phyloP scores from a whole-genome alignment of 2,329 filamentous ascomycete species.

The Phaeophleospora eucalypticola region DNA sequence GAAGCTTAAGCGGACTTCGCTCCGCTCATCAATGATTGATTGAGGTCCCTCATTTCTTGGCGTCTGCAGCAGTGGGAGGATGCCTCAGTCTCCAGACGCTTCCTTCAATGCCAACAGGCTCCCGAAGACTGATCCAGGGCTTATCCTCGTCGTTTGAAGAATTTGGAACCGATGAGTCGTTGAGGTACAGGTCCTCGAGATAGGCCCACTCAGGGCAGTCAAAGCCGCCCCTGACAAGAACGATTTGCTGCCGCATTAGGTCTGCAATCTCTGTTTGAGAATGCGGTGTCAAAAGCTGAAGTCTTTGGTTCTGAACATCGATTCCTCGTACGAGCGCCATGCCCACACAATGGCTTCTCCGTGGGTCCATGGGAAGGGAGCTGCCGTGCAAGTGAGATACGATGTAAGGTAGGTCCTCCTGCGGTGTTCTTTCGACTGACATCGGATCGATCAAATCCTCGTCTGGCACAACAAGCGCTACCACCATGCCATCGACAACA shows the following conservation, averaged over 20 bases:
- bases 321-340: slow-evolving; percentile 68
- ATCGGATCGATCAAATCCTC: slow-evolving; percentile 9
- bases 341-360: slow-evolving; percentile 56
- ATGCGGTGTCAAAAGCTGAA: slow-evolving; percentile 66
- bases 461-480: slow-evolving; percentile 63
- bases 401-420: slow-evolving; percentile 61
- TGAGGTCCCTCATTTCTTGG: no score
- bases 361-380: slow-evolving; percentile 52
- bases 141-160: slow-evolving; percentile 11
- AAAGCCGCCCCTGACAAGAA: slow-evolving; percentile 65
- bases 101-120: slow-evolving; percentile 29
- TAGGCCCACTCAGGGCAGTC: slow-evolving; percentile 68
- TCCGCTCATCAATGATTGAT: no score
- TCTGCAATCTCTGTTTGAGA: slow-evolving; percentile 26
- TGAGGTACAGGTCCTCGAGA: slow-evolving; percentile 56
- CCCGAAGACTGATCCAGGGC: slow-evolving; percentile 28
- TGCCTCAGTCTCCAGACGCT: slow-evolving; percentile 32
- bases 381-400: slow-evolving; percentile 50
- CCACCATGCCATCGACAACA: slow-evolving; percentile 65
- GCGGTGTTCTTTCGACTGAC: slow-evolving; percentile 39
- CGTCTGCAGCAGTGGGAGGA: slow-evolving; percentile 21
- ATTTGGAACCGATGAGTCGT: not conserved
- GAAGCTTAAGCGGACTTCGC: not conserved
- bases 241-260: slow-evolving; percentile 39
- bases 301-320: slow-evolving; percentile 48